Evolutionary conservation across 169 alveolate species (phyloP).

Genomic region (Eimeria falciformis): DNA sequence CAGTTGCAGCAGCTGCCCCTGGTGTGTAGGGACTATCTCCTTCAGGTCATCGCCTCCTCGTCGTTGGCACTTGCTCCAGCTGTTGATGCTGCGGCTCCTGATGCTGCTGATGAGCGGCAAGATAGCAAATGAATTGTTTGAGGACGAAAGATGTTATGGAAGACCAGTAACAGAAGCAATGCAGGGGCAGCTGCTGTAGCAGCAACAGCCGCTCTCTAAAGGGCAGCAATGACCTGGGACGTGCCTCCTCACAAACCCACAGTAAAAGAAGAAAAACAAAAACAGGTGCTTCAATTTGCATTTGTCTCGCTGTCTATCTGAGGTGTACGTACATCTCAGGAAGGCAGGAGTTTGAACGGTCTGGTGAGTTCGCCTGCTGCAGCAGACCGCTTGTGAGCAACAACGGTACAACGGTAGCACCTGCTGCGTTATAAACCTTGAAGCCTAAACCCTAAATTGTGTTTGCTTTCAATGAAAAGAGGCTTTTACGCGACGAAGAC

Average conservation of each 20-base stretch:
- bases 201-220: slow-evolving; percentile 47
- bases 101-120: background rate
- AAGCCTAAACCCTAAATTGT: slow-evolving; percentile 31
- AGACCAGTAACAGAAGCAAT: background rate
- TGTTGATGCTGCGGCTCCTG: background rate
- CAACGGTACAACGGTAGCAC: slow-evolving; percentile 46
- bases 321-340: slow-evolving; percentile 12
- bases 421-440: background rate
- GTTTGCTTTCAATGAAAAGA: no score
- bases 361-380: background rate
- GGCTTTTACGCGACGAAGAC: no score
- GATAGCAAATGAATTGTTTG: no score
- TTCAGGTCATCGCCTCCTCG: background rate
- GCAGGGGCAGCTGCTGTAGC: slow-evolving; percentile 48
- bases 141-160: background rate
- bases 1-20: background rate
- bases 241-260: background rate
- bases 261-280: background rate
- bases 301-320: background rate
- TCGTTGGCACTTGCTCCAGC: no score
- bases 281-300: background rate
- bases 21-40: background rate
- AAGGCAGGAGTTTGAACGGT: background rate
- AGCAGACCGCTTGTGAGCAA: slow-evolving; percentile 40
- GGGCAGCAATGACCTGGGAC: no score